A percentile compares a stretch with the other conserved stretches of the same genome.
These are phyloP conservation scores for Calamus simplicifolius DNA, from an alignment of 176 grass and related monocot genomes.

Conservation along the genomic window DNA sequence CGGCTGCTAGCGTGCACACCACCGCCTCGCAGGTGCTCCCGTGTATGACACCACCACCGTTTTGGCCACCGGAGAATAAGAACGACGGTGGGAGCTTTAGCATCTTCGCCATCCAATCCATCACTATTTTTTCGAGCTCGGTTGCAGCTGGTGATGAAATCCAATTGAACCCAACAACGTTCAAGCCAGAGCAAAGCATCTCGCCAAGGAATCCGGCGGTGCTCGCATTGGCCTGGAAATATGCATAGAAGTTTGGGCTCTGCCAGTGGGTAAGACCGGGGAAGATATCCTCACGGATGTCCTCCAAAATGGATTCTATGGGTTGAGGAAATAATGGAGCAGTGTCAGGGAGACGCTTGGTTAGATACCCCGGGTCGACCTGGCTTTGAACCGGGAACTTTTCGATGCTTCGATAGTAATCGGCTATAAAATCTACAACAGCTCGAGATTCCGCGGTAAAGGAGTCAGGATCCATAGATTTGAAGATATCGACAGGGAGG, in stretches of 20 bases:
- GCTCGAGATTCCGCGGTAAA: background rate
- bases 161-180: slow-evolving; percentile 71
- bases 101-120: slow-evolving; percentile 70
- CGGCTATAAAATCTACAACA: slow-evolving; percentile 29
- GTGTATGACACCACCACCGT: slow-evolving; percentile 67
- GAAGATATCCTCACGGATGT: slow-evolving; percentile 49
- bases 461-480: too few relatives aligned
- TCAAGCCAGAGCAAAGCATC: slow-evolving; percentile 66
- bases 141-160: slow-evolving; percentile 77
- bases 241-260: slow-evolving; percentile 58
- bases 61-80: slow-evolving; percentile 34
- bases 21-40: slow-evolving; percentile 65
- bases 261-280: slow-evolving; percentile 79
- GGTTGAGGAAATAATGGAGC: slow-evolving; percentile 26
- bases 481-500: too few relatives aligned
- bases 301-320: slow-evolving; percentile 27
- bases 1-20: slow-evolving; percentile 52
- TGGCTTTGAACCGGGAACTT: slow-evolving; percentile 28
- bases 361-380: slow-evolving; percentile 33
- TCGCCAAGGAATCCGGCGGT: slow-evolving; percentile 75
- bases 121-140: slow-evolving; percentile 62
- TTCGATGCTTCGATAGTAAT: slow-evolving; percentile 37
- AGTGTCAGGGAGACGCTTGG: slow-evolving; percentile 19
- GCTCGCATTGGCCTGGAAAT: slow-evolving; percentile 62
- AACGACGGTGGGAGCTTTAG: slow-evolving; percentile 44